Percentiles rank a stretch among this genome's conserved stretches.
Evolutionary conservation across 2,329 filamentous ascomycete species (phyloP).

Genomic region (Zymoseptoria crescenta): DNA sequence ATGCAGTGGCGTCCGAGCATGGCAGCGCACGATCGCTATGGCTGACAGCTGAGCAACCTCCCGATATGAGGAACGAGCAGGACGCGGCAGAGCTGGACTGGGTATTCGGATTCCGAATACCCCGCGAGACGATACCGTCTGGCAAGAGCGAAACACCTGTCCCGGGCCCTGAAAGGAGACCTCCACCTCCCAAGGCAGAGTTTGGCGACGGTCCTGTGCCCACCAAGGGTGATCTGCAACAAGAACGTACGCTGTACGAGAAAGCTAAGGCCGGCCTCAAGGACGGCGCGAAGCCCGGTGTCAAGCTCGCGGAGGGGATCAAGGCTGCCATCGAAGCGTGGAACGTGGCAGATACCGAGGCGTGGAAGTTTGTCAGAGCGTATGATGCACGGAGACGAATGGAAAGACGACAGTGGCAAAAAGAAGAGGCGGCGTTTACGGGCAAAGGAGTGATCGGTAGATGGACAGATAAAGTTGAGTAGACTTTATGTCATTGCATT

Average conservation of each 20-base stretch:
- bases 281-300: conserved; percentile 6
- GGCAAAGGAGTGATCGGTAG: conserved; percentile 43
- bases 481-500: background rate
- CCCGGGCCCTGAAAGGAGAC: conserved; percentile 49
- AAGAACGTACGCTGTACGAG: conserved; percentile 50
- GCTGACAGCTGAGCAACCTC: conserved; percentile 63
- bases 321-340: conserved; percentile 43
- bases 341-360: conserved; percentile 64
- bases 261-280: conserved; percentile 18
- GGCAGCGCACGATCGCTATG: conserved; percentile 63
- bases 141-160: conserved; percentile 52
- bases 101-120: conserved; percentile 80
- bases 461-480: conserved; percentile 26
- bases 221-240: conserved; percentile 45
- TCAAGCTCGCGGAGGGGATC: conserved; percentile 20
- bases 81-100: conserved; percentile 60
- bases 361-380: conserved; percentile 66
- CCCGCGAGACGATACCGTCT: conserved; percentile 47
- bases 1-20: conserved; percentile 64
- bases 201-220: conserved; percentile 46
- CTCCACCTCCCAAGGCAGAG: conserved; percentile 39
- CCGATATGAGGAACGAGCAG: conserved; percentile 29
- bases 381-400: conserved; percentile 55
- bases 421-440: conserved; percentile 58
- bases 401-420: conserved; percentile 62